phyloP scores from a whole-genome alignment of 495 filamentous ascomycete genomes.

The Penicillium cataractarum region DNA sequence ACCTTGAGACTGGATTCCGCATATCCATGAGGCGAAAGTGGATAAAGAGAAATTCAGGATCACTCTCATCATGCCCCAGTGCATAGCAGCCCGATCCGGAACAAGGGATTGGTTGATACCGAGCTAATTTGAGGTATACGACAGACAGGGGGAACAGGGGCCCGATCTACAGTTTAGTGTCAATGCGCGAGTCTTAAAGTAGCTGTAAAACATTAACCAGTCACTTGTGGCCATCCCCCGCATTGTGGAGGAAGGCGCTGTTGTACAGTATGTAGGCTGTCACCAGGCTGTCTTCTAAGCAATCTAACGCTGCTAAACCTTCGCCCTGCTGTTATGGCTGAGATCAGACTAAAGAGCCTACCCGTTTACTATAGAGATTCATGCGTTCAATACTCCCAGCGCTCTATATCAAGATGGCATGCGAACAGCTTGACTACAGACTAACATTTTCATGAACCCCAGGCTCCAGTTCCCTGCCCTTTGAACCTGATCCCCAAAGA shows the following conservation, averaged over 20 bases:
- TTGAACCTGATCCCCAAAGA: not conserved
- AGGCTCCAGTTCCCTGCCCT: not conserved
- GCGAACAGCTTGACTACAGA: not conserved
- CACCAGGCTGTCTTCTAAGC: not conserved
- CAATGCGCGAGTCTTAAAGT: not conserved
- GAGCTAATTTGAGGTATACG: not conserved
- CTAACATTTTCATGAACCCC: not conserved
- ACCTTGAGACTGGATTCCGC: not conserved
- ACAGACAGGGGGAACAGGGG: not conserved
- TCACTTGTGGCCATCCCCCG: not conserved
- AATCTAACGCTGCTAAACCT: not conserved
- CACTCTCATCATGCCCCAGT: not conserved
- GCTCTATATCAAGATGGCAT: not conserved
- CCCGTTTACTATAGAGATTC: not conserved
- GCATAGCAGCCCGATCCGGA: not conserved
- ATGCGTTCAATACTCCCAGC: not conserved
- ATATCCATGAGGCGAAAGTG: not conserved
- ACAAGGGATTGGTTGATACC: not conserved
- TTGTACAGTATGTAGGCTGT: not conserved
- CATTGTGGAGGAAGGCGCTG: not conserved
- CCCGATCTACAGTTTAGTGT: not conserved
- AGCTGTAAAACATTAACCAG: not conserved
- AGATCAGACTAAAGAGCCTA: not conserved
- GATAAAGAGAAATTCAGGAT: not conserved
- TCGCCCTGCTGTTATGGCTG: not conserved